Evolutionary conservation across 2,329 filamentous ascomycete species (phyloP).

Genomic region (Sarocladiaceae sp.): DNA sequence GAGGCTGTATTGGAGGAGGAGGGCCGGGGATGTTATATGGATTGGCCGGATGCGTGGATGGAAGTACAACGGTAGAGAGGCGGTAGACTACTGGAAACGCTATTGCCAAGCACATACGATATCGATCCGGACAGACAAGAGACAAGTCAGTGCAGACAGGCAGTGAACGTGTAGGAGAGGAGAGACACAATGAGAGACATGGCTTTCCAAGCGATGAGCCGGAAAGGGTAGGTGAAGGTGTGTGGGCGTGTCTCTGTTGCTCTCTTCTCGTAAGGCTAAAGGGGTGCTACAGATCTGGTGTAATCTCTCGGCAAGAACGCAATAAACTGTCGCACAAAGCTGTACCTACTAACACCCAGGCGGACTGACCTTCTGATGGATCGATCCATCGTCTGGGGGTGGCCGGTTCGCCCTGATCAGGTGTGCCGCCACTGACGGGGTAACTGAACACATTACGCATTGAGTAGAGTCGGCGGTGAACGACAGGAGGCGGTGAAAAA

Average conservation of each 20-base stretch:
- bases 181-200: neutral
- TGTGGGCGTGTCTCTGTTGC: neutral
- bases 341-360: too few relatives aligned
- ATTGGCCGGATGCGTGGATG: neutral
- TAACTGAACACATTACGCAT: neutral
- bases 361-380: too few relatives aligned
- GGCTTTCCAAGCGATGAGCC: neutral
- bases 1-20: neutral
- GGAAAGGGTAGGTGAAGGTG: neutral
- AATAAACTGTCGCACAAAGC: neutral
- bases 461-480: too few relatives aligned
- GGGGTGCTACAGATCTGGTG: conserved; percentile 6
- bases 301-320: conserved; percentile 8
- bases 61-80: too few relatives aligned
- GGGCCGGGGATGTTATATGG: conserved; percentile 1
- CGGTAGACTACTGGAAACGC: too few relatives aligned
- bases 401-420: too few relatives aligned
- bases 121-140: too few relatives aligned
- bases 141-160: neutral
- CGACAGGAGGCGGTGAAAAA: neutral
- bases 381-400: too few relatives aligned
- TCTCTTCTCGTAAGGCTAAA: too few relatives aligned
- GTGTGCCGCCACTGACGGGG: too few relatives aligned
- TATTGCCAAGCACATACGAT: too few relatives aligned
- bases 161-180: neutral